These are phyloP conservation scores for Phytophthora sp. DNA, from an alignment of 352 stramenopile genomes.

Conservation along the genomic window DNA sequence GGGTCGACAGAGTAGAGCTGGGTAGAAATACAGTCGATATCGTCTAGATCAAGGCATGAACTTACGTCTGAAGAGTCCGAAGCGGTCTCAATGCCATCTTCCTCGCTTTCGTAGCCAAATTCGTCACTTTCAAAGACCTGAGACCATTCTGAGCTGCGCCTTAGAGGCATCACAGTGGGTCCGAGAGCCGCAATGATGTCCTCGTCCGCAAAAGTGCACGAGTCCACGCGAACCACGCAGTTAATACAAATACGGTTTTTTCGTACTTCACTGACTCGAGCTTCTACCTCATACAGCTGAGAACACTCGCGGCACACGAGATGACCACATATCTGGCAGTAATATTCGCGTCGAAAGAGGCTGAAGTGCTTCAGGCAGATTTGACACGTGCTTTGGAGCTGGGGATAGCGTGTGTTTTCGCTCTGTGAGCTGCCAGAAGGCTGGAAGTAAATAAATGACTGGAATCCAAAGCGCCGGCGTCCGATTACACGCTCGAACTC, in stretches of 20 bases:
- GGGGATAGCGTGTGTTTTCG: constrained; percentile 13
- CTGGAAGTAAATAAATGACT: constrained; percentile 62
- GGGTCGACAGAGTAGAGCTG: constrained; percentile 34
- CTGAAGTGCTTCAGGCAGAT: constrained; percentile 46
- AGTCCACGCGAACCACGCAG: constrained; percentile 52
- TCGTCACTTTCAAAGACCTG: constrained; percentile 8
- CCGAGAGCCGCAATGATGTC: constrained; percentile 47
- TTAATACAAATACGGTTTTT: constrained; percentile 53
- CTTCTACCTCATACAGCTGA: constrained; percentile 51
- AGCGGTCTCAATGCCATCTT: constrained; percentile 4
- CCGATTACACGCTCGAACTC: constrained; percentile 63
- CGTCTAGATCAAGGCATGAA: neutral
- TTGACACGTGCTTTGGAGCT: constrained; percentile 27
- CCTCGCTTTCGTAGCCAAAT: constrained; percentile 4
- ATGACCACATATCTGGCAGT: constrained; percentile 60
- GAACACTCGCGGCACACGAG: constrained; percentile 51
- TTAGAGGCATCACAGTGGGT: constrained; percentile 41
- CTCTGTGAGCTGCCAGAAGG: constrained; percentile 22
- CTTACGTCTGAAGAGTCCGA: neutral
- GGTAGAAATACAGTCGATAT: neutral
- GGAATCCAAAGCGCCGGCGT: constrained; percentile 66
- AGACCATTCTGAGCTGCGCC: constrained; percentile 27
- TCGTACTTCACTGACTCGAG: constrained; percentile 40
- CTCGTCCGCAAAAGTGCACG: constrained; percentile 54
- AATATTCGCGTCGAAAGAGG: constrained; percentile 48